Base-by-base conservation (phyloP, 2,329 filamentous ascomycete species). In the Phyllosticta capitalensis region DNA sequence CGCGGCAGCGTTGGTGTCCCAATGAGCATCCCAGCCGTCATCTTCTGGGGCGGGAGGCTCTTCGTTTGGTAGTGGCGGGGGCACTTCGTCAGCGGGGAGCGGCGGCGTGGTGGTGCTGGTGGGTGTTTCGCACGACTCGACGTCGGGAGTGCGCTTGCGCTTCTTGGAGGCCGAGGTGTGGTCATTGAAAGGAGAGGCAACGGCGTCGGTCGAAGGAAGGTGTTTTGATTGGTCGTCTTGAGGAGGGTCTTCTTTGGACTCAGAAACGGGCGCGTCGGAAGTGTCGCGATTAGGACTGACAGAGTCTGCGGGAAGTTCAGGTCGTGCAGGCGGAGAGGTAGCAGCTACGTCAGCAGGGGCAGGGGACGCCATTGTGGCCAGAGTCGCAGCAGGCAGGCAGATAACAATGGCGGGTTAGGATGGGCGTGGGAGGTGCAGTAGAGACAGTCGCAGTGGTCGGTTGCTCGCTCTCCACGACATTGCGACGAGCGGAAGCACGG, bases 21-120 rank as follows among this genome's bases (percentile, higher is more conserved):
- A 95, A 61, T 88, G 79, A 38, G 84, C 85, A 61, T 88, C 85
- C 91, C 91, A 96, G 61, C 91, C 91, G 70, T 87, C 83, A 61
- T 86, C 80, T 57, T 79, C 71, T 50, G 64, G 63, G 63, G 66
- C 66, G 56, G 64, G 64, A 10, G 67, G 68, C 48, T 66, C 67
- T 55, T 72, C 70, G 45, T 57, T 57, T 10, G 60, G 54, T n/a
- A 55, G 30, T 5, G 59, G 55, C 52, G 59, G 57, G 45, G 58
- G 58, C 9, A 53, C 53, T 33, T 60, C 58, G 21, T 60, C 58
- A 45, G 57, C 28, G 28, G 58, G 58, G 26, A 60, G 45, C n/a
- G 58, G 58, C 9, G 58, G 53, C 5, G 49, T 54, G 9, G 6
- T 10, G 30, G 52, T 30, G 52, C 14, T 45, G 28, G 38, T 26